These are phyloP conservation scores for Aspergillus sp. DNA, from an alignment of 2,329 filamentous ascomycete genomes.

Conservation along the genomic window DNA sequence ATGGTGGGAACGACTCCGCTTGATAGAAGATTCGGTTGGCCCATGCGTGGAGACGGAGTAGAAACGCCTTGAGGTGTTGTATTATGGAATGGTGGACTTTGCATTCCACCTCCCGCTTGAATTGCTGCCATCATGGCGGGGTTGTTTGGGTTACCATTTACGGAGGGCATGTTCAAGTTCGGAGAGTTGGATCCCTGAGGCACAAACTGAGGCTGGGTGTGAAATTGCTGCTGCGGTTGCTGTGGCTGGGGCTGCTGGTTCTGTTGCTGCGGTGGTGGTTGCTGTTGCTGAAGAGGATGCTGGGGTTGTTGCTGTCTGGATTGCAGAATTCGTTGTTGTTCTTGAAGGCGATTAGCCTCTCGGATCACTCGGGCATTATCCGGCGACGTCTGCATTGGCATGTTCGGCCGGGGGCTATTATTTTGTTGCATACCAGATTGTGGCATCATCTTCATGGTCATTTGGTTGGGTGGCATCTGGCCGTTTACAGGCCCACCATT, in stretches of 20 bases:
- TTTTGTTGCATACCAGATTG: constrained; percentile 60
- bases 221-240: constrained; percentile 33
- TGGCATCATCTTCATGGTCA: constrained; percentile 56
- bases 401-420: constrained; percentile 37
- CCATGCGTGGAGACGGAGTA: constrained; percentile 48
- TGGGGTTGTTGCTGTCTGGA: constrained; percentile 43
- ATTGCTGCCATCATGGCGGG: constrained; percentile 47
- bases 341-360: constrained; percentile 49
- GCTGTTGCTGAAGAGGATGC: constrained; percentile 19
- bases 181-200: constrained; percentile 46
- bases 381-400: constrained; percentile 56
- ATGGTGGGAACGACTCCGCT: constrained; percentile 57
- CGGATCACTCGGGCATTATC: constrained; percentile 50
- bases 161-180: constrained; percentile 44
- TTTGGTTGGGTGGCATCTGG: constrained; percentile 53
- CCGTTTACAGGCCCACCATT: constrained; percentile 46
- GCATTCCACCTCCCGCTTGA: constrained; percentile 43
- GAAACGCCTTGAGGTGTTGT: constrained; percentile 40
- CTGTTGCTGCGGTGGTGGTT: constrained; percentile 3
- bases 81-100: constrained; percentile 45
- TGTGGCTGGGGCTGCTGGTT: constrained; percentile 31
- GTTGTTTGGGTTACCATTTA: constrained; percentile 41
- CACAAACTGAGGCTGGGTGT: constrained; percentile 40
- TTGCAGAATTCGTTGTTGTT: constrained; percentile 63
- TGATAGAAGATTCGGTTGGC: constrained; percentile 51